Conservation (phyloP, 768 basidiomycete genomes). For the Daedalea quercina region DNA sequence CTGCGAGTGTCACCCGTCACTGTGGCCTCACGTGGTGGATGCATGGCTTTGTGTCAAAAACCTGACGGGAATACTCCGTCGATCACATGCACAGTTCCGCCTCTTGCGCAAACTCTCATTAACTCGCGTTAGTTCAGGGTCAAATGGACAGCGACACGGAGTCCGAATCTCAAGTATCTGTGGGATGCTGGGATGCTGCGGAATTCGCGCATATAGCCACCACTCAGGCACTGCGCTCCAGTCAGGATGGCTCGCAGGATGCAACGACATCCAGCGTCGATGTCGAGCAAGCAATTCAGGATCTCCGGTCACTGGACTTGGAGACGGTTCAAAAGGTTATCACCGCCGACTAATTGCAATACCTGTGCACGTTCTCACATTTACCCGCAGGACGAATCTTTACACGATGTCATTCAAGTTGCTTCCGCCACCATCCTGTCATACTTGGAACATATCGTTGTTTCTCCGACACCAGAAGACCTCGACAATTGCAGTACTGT, state of each 20-base stretch:
- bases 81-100: no score
- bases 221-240: not conserved
- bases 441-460: slow-evolving; percentile 19
- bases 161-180: slow-evolving; percentile 33
- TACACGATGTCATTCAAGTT: slow-evolving; percentile 27
- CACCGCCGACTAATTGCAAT: not conserved
- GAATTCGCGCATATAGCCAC: slow-evolving; percentile 9
- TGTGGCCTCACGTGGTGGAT: no score
- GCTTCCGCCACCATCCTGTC: slow-evolving; percentile 28
- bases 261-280: not conserved
- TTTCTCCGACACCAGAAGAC: slow-evolving; percentile 1
- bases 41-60: no score
- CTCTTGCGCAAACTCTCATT: not conserved
- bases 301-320: slow-evolving; percentile 8
- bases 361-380: not conserved
- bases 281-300: slow-evolving; percentile 4
- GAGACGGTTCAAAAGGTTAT: slow-evolving; percentile 7
- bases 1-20: no score
- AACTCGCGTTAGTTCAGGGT: not conserved
- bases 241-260: not conserved
- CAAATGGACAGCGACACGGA: slow-evolving; percentile 44
- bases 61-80: no score
- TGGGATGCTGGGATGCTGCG: slow-evolving; percentile 4
- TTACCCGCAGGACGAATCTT: slow-evolving; percentile 23
- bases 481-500: slow-evolving; percentile 2